These are phyloP conservation scores for Sungouiella blattae DNA, from an alignment of 805 yeast genomes.

Conservation along the genomic window DNA sequence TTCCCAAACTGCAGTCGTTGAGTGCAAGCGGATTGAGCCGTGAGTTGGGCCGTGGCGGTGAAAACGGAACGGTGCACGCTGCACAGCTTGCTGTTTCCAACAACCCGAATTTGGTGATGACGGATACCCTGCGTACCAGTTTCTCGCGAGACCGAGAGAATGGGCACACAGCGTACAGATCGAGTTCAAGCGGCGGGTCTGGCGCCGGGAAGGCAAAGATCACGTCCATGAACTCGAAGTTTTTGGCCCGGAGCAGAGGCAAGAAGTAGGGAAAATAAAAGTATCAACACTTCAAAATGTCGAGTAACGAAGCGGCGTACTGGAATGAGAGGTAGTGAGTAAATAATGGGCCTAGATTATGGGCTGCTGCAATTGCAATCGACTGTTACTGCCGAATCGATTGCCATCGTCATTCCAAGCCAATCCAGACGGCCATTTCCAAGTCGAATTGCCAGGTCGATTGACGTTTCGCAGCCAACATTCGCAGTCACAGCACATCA, in stretches of 20 bases:
- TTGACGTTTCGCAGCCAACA: no score
- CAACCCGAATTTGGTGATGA: constrained; percentile 19
- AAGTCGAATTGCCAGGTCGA: no score
- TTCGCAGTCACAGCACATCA: constrained; percentile 6
- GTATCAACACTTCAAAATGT: no score
- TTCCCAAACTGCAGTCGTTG: constrained; percentile 7
- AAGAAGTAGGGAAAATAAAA: constrained; percentile 31
- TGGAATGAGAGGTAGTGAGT: no score
- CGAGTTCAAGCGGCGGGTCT: constrained; percentile 3
- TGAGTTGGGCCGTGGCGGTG: constrained; percentile 15
- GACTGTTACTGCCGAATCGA: no score
- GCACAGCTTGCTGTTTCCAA: constrained; percentile 42
- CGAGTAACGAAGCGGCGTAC: no score
- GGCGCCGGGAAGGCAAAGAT: constrained; percentile 24
- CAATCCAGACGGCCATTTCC: no score
- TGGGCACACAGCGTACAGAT: neutral
- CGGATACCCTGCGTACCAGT: constrained; percentile 32
- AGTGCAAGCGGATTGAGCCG: constrained; percentile 4
- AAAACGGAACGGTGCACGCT: constrained; percentile 36
- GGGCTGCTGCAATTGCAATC: no score
- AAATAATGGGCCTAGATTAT: no score
- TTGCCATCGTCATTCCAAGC: no score
- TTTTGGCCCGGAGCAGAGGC: constrained; percentile 54
- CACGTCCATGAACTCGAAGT: constrained; percentile 58
- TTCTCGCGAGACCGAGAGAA: constrained; percentile 27